Evolutionary conservation across 805 yeast species (phyloP).

Genomic region (Candida jianshihensis): DNA sequence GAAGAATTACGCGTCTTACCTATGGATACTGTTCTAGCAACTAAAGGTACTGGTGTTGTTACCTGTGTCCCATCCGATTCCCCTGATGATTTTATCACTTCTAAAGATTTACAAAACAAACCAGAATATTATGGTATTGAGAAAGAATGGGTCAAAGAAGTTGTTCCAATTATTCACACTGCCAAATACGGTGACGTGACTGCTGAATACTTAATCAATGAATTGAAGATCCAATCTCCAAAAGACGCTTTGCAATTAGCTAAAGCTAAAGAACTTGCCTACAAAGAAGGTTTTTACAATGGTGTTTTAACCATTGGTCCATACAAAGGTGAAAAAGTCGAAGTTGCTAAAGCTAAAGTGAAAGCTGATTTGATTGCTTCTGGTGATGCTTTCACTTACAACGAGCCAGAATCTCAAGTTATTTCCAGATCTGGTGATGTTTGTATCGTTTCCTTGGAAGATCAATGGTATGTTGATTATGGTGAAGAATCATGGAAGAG

Average conservation of each 20-base stretch:
- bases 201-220: constrained; percentile 79
- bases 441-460: constrained; percentile 94
- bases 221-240: constrained; percentile 89
- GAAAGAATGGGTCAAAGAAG: constrained; percentile 79
- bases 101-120: constrained; percentile 76
- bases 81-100: constrained; percentile 92
- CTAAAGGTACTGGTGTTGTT: constrained; percentile 98
- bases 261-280: constrained; percentile 88
- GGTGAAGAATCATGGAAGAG: constrained; percentile 91
- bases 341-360: constrained; percentile 81
- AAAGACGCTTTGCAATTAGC: constrained; percentile 84
- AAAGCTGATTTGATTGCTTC: constrained; percentile 71
- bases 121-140: constrained; percentile 85
- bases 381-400: constrained; percentile 81
- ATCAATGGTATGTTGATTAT: constrained; percentile 96
- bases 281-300: constrained; percentile 93
- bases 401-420: constrained; percentile 88
- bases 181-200: constrained; percentile 82
- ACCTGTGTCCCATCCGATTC: constrained; percentile 99
- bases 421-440: constrained; percentile 94
- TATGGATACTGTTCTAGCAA: constrained; percentile 93
- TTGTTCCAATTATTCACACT: constrained; percentile 69
- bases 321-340: constrained; percentile 85
- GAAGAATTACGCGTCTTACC: constrained; percentile 78
- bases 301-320: constrained; percentile 78